Base-by-base conservation (phyloP, 1,139 yeast genomes). In the Magnusiomyces clavatus region DNA sequence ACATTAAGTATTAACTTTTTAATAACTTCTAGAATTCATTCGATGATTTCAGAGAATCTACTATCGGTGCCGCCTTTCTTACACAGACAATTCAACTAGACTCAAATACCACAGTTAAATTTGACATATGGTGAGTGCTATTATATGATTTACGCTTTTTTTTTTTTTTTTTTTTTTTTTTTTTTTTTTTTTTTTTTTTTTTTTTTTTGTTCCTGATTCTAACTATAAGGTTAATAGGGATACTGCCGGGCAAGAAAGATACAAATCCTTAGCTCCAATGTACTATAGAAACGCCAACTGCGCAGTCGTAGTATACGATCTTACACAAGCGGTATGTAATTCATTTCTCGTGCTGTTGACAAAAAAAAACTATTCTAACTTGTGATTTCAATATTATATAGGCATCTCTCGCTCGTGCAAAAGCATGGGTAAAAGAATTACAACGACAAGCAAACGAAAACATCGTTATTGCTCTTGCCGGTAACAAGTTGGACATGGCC, bases 41-140 rank as follows among this genome's bases (percentile, higher is more conserved):
- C 67, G 96, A 90, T 63, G 96, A 89, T 64, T 80, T 86, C 71
- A 78, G 97, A 61, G 97, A 92, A 69, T 86, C 96, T 24, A 92
- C 97, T 6, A 92, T 92, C 56, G 97, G 97, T 14, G 98, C 98
- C 2, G 98, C 98, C 2, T 92, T 92, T 67, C 74, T 92, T 54
- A 90, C 98, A 14, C 97, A 92, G 66, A 83, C 95, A 6, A 82
- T 92, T 51, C 82, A 75, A 52, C 66, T 86, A 67, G 75, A 82
- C 69, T 72, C 81, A 19, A 71, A 71, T 51, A 77, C 82, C 1
- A 71, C 75, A 1, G 70, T 73, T 51, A 71, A 73, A 56, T 74
- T 73, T 54, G 77, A 73, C 56, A 73, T 73, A 47, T 73, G 77
- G 77, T 64, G 61, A 24, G 64, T 51, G 11, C 39, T 37, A 13